Conservation (phyloP, 192 early-diverging fungal species). For the Diversispora eburnea region DNA sequence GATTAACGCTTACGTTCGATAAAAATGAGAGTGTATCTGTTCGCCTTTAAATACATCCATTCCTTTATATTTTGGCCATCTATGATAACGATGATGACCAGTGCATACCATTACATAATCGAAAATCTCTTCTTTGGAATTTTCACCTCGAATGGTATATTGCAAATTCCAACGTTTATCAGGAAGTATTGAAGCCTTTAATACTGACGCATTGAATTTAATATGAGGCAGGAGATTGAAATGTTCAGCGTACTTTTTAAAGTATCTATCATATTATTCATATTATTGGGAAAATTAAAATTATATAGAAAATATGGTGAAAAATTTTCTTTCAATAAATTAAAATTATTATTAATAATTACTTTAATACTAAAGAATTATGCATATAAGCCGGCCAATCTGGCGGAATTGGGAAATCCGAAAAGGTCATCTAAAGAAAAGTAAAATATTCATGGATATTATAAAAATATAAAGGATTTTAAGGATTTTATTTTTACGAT, state of each 20-base stretch:
- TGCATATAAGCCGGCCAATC: slow-evolving; percentile 60
- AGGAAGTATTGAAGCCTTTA: slow-evolving; percentile 41
- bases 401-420: slow-evolving; percentile 55
- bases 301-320: neutral
- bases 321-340: neutral
- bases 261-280: slow-evolving; percentile 35
- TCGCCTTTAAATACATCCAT: slow-evolving; percentile 48
- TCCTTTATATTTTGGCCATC: slow-evolving; percentile 52
- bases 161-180: slow-evolving; percentile 25
- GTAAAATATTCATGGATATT: too few relatives aligned
- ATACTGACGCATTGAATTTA: slow-evolving; percentile 48
- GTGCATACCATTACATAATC: slow-evolving; percentile 60
- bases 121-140: slow-evolving; percentile 46
- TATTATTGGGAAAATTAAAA: too few relatives aligned
- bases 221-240: slow-evolving; percentile 51
- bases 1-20: slow-evolving; percentile 38
- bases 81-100: slow-evolving; percentile 53
- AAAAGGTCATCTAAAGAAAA: slow-evolving; percentile 35
- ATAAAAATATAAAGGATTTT: too few relatives aligned
- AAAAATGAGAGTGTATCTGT: slow-evolving; percentile 56
- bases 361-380: slow-evolving; percentile 44
- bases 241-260: slow-evolving; percentile 47
- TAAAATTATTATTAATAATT: slow-evolving; percentile 22
- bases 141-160: neutral
- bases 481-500: too few relatives aligned